Conservation (phyloP, 352 stramenopile species). For the Phytophthora ohioensis region DNA sequence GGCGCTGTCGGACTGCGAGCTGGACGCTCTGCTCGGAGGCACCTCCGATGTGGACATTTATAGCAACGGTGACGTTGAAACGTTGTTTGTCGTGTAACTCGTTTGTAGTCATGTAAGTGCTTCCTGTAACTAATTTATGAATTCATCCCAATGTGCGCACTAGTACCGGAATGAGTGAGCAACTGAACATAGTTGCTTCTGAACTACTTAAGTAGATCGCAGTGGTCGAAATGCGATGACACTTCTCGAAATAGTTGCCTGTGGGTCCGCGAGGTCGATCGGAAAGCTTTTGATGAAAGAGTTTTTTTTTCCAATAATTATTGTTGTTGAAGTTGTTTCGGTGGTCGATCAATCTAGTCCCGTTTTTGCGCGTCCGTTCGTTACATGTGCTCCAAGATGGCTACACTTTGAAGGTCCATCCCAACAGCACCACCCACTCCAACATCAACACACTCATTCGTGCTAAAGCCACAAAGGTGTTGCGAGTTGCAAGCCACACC, state of each 20-base stretch:
- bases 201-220: no score
- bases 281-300: background rate
- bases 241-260: no score
- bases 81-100: conserved; percentile 5
- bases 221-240: no score
- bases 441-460: no score
- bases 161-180: background rate
- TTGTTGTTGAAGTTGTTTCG: background rate
- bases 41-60: background rate
- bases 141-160: background rate
- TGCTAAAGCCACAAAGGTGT: no score
- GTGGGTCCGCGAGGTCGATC: no score
- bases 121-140: background rate
- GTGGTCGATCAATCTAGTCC: background rate
- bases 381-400: background rate
- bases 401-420: background rate
- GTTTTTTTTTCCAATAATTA: background rate
- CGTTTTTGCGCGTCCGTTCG: background rate
- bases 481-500: no score
- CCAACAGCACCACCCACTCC: background rate
- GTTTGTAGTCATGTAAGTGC: background rate
- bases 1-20: conserved; percentile 5
- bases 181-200: no score
- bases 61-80: background rate
- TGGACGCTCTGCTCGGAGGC: conserved; percentile 19